Base-by-base conservation (phyloP, 495 filamentous ascomycete genomes). In the Penicillium cosmopolitanum region DNA sequence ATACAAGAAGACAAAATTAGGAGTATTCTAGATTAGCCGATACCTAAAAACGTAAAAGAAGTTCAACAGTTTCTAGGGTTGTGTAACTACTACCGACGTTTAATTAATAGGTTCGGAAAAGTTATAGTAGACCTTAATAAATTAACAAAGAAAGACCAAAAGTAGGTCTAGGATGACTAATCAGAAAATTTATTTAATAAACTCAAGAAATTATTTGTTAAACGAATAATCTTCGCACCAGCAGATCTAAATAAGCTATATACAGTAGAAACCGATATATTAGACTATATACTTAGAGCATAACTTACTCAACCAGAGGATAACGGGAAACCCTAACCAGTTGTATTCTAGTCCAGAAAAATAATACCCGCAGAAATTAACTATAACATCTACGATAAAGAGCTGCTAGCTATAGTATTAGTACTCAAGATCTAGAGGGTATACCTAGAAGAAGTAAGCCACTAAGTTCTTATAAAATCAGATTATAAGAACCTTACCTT, bases 371-470 rank as follows among this genome's bases (percentile, higher is more conserved):
- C 62, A 2, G 67, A 78, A 52, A 23, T 33, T 1, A 76, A 77
- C 43, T 77, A 76, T 47, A n/a, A 66, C 19, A 72, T 75, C 16
- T 52, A 74, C 21, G 51, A 76, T 44, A 68, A 72, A 43, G 66
- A 69, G 50, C 42, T 74, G 2, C 42, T 76, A 9, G 62, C 55
- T 8, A 68, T 70, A 11, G 70, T 74, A 5, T 42, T 35, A 51
- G 52, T 51, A 28, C 66, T 77, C 15, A 46, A 74, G 16, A 25
- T 64, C 33, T 78, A 57, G 65, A 54, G 69, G 47, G 54, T 51
- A 15, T 58, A 74, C 13, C 43, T 77, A 0, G 46, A 66, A 51
- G 57, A 42, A 51, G 50, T 36, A 15, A 53, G 61, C 38, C n/a
- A n/a, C n/a, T n/a, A n/a, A n/a, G n/a, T n/a, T n/a, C n/a, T n/a